Conservation (phyloP, 1,284 basidiomycete genomes). For the Puccinia coronata region DNA sequence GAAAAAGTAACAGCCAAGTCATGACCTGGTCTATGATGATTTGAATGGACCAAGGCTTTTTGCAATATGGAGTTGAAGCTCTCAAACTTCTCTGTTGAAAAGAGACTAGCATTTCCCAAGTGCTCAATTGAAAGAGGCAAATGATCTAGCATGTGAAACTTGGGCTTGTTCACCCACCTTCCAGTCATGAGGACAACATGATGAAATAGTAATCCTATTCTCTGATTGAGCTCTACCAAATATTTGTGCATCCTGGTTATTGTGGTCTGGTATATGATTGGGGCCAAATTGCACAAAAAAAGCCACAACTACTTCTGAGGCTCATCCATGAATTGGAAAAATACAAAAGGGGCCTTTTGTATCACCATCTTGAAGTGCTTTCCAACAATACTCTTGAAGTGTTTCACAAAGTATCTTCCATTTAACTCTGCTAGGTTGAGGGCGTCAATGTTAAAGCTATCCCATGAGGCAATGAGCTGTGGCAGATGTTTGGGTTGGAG, state of each 20-base stretch:
- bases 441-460: background rate
- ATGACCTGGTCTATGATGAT: no score
- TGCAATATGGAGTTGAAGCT: no score
- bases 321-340: background rate
- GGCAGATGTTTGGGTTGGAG: background rate
- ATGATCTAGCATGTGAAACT: conserved; percentile 57
- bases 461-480: background rate
- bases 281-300: no score
- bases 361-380: no score
- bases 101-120: background rate
- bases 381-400: background rate
- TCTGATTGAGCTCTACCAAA: no score
- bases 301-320: background rate
- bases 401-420: no score
- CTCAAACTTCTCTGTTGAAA: no score
- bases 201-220: background rate
- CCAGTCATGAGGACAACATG: conserved; percentile 53
- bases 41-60: no score
- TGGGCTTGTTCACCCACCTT: no score
- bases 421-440: background rate
- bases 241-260: background rate
- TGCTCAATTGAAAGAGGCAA: conserved; percentile 51
- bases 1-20: background rate
- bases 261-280: no score
- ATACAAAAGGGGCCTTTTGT: no score